phyloP scores from a whole-genome alignment of 2,329 filamentous ascomycete species.

The Aspergillus pseudoglaucus region DNA sequence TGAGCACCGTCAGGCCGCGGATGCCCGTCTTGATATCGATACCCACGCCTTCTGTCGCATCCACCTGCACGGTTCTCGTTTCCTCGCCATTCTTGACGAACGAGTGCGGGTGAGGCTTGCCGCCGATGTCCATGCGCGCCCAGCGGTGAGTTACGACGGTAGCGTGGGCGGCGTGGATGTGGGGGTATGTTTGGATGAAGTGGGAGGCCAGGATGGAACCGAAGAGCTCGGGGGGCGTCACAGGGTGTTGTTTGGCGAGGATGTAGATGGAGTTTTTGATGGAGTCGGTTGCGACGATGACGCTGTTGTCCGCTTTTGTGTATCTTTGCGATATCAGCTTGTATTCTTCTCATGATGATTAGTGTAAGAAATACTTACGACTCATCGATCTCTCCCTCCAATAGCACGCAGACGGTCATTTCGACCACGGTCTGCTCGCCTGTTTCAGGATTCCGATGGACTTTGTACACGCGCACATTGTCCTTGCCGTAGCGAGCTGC shows the following conservation, averaged over 20 bases:
- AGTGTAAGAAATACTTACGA: conserved; percentile 49
- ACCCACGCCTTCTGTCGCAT: conserved; percentile 59
- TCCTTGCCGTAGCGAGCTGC: conserved; percentile 61
- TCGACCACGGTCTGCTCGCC: conserved; percentile 81
- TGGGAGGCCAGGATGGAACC: conserved; percentile 77
- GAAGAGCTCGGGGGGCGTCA: conserved; percentile 89
- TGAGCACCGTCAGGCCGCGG: conserved; percentile 77
- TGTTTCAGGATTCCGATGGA: conserved; percentile 69
- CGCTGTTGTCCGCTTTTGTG: conserved; percentile 87
- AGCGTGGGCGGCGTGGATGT: conserved; percentile 81
- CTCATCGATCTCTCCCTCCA: conserved; percentile 85
- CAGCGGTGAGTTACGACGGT: conserved; percentile 80
- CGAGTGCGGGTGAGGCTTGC: conserved; percentile 87
- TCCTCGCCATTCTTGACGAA: conserved; percentile 88
- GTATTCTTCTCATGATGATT: neutral
- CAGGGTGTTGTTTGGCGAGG: conserved; percentile 85
- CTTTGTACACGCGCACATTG: conserved; percentile 97
- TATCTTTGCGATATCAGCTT: conserved; percentile 53
- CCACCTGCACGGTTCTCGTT: conserved; percentile 73
- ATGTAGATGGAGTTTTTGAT: conserved; percentile 98
- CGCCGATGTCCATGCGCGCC: conserved; percentile 81
- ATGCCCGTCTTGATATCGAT: conserved; percentile 74
- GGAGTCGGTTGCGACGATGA: conserved; percentile 91
- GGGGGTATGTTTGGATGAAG: conserved; percentile 79
- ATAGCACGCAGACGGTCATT: conserved; percentile 87